Conservation (phyloP, 805 yeast species). For the Torulaspora franciscae region DNA sequence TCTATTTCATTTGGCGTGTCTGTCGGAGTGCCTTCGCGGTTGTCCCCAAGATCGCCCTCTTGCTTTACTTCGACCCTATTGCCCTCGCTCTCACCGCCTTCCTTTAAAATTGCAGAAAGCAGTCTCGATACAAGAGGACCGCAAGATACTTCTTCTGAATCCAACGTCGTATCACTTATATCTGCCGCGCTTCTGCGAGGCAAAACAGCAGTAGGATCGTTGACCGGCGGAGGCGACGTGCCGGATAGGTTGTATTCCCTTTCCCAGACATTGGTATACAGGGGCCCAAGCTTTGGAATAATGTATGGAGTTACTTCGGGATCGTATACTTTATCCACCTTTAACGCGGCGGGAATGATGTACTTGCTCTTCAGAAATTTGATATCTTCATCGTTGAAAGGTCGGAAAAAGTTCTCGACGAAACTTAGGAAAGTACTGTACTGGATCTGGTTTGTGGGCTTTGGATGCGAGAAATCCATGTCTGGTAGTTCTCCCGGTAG, state of each 20-base stretch:
- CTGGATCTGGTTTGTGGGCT: conserved; percentile 87
- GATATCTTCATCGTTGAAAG: conserved; percentile 74
- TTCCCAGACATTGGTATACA: conserved; percentile 80
- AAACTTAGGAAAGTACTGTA: conserved; percentile 81
- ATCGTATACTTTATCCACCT: conserved; percentile 46
- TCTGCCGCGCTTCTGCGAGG: conserved; percentile 60
- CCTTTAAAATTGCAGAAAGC: conserved; percentile 64
- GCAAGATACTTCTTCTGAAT: conserved; percentile 71
- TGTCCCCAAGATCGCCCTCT: conserved; percentile 15
- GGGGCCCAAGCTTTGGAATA: conserved; percentile 81
- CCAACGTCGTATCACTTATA: conserved; percentile 52
- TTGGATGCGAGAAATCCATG: conserved; percentile 75
- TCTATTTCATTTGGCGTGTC: conserved; percentile 23
- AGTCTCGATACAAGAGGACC: conserved; percentile 88
- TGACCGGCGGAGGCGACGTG: conserved; percentile 44
- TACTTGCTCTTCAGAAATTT: conserved; percentile 61
- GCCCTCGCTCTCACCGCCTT: conserved; percentile 17
- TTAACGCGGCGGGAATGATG: conserved; percentile 47
- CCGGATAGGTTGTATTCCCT: conserved; percentile 63
- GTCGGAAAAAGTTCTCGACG: conserved; percentile 79
- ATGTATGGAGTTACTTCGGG: conserved; percentile 66
- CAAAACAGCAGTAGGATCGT: conserved; percentile 39
- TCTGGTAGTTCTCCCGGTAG: conserved; percentile 89
- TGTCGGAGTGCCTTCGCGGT: conserved; percentile 18
- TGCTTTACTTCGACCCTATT: conserved; percentile 11